Base-by-base conservation (phyloP, 352 stramenopile species). In the Phytophthora pisi region DNA sequence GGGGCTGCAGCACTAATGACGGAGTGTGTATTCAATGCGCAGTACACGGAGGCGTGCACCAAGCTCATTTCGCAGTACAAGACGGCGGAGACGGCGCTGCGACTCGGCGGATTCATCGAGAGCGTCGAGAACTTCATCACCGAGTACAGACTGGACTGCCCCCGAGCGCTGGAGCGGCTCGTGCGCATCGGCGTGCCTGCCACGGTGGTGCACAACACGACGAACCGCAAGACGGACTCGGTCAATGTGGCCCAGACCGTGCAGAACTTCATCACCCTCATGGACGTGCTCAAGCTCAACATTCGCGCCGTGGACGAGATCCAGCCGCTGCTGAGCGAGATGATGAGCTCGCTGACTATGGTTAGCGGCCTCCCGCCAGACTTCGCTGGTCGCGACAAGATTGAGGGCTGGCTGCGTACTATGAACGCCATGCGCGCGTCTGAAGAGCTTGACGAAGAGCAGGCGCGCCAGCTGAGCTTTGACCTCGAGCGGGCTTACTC, bases 31-130 rank as follows among this genome's bases (percentile, higher is more conserved):
- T 1, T 5, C 18, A 45, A 61, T 28, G 68, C 23, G 30, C 51
- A 98, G 87, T 99, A 99, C 80, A 98, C 91, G 11, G 87, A 96
- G 51, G 90, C 97, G 58, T 99, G 97, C 73, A 98, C 94, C 45
- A 98, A 98, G 75, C 82, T 99, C 7, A 98, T 99, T 65, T 98
- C 93, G 18, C 97, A 99, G 82, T 99, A 98, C 86, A 97, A 98
- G 73, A 96, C 97, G 16, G 96, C 96, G 6, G 97, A 99, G 82
- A 96, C 91, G 43, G 94, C 93, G 26, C 85, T 98, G 45, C 75
- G 96, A 10, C 72, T 91, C 18, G 81, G 88, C 38, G 84, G 88
- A 10, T 91, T 91, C 52, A 77, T 93, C 7, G 62, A 80, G 24
- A 78, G 72, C 45, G 83, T 92, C 18, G 84, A 94, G 62, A 69